phyloP scores from a whole-genome alignment of 805 yeast genomes.

The Starmerella bombicola region DNA sequence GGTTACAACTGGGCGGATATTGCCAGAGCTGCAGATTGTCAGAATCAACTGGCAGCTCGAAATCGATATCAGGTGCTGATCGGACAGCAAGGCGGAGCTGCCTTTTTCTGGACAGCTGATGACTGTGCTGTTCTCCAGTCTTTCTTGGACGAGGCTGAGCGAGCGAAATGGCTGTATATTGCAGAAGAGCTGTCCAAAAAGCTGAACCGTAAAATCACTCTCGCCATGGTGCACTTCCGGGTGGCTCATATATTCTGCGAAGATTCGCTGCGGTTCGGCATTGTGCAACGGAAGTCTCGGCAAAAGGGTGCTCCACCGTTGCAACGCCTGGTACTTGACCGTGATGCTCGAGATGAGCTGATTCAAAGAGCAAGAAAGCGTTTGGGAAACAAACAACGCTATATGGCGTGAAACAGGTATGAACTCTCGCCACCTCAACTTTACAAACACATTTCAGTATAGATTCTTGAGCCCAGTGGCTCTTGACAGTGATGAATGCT shows the following conservation, averaged over 20 bases:
- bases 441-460: no score
- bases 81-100: constrained; percentile 72
- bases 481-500: no score
- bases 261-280: constrained; percentile 47
- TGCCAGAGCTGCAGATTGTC: constrained; percentile 51
- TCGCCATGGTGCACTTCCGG: constrained; percentile 44
- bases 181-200: constrained; percentile 46
- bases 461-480: no score
- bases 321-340: constrained; percentile 9
- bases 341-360: not conserved
- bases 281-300: constrained; percentile 26
- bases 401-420: no score
- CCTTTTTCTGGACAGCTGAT: constrained; percentile 47
- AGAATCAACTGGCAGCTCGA: constrained; percentile 58
- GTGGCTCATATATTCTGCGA: constrained; percentile 41
- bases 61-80: constrained; percentile 68
- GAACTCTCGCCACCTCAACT: no score
- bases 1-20: constrained; percentile 67
- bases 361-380: no score
- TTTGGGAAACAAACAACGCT: no score
- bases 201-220: constrained; percentile 39
- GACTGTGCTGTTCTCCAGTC: constrained; percentile 41
- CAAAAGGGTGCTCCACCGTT: constrained; percentile 21
- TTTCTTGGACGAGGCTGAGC: constrained; percentile 55
- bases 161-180: constrained; percentile 57